Conservation (phyloP, 2,329 filamentous ascomycete genomes). For the Colletotrichum limetticola region DNA sequence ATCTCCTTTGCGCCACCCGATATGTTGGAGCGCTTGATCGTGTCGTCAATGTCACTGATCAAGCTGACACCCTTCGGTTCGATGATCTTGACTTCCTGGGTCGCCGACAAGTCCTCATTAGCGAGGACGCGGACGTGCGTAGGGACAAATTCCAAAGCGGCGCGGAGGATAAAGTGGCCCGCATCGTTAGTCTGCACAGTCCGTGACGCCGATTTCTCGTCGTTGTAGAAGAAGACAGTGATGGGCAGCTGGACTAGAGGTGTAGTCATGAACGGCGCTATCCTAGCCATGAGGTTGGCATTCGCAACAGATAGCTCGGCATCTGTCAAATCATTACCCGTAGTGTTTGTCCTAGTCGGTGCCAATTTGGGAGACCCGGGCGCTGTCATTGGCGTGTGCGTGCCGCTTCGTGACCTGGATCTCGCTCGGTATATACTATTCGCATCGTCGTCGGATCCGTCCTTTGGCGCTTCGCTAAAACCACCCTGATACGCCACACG, state of each 20-base stretch:
- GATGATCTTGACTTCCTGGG: slow-evolving; percentile 80
- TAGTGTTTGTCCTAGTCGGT: slow-evolving; percentile 49
- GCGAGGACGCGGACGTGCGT: slow-evolving; percentile 90
- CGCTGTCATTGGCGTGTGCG: slow-evolving; percentile 50
- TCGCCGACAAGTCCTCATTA: slow-evolving; percentile 84
- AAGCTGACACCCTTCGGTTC: slow-evolving; percentile 85
- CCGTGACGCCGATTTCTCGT: slow-evolving; percentile 81
- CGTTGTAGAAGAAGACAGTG: slow-evolving; percentile 95
- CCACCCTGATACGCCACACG: slow-evolving; percentile 75
- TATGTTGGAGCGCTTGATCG: slow-evolving; percentile 95
- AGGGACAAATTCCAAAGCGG: slow-evolving; percentile 87
- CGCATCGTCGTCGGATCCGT: slow-evolving; percentile 53
- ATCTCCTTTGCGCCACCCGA: slow-evolving; percentile 89
- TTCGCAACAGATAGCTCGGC: slow-evolving; percentile 85
- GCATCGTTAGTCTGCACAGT: slow-evolving; percentile 88
- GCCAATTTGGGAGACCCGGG: slow-evolving; percentile 55
- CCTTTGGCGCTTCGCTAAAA: slow-evolving; percentile 75
- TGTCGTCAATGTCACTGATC: slow-evolving; percentile 98
- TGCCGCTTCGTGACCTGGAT: slow-evolving; percentile 43
- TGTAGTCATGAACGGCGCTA: slow-evolving; percentile 90
- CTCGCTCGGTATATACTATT: slow-evolving; percentile 44
- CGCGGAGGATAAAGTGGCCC: slow-evolving; percentile 86
- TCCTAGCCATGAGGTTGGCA: slow-evolving; percentile 84
- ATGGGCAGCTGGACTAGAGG: slow-evolving; percentile 82
- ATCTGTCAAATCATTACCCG: slow-evolving; percentile 71